These are phyloP conservation scores for Penicillium hordei DNA, from an alignment of 2,329 filamentous ascomycete species.

Conservation along the genomic window DNA sequence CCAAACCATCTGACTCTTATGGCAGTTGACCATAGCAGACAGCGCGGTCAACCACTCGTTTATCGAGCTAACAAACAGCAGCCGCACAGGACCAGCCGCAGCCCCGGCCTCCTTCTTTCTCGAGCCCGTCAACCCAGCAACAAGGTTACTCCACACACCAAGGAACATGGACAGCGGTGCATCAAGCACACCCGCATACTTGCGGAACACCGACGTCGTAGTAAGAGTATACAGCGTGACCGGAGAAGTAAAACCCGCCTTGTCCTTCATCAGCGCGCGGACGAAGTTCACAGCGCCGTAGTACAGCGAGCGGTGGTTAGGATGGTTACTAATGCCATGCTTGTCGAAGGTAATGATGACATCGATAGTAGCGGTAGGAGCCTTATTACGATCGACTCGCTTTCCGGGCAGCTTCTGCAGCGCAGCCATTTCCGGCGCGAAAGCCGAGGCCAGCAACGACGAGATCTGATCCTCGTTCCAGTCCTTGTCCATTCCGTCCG, in stretches of 20 bases:
- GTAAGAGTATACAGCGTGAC: conserved; percentile 84
- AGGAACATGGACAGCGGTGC: conserved; percentile 65
- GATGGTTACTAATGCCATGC: conserved; percentile 79
- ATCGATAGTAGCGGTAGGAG: conserved; percentile 65
- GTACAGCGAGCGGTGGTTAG: conserved; percentile 90
- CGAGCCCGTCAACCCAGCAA: conserved; percentile 7
- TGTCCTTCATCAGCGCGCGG: conserved; percentile 60
- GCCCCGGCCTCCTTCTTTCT: conserved; percentile 5
- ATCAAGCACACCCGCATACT: conserved; percentile 79
- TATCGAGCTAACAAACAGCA: conserved; percentile 72
- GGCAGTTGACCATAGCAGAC: conserved; percentile 83
- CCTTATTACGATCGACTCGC: conserved; percentile 32
- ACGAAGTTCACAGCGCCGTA: conserved; percentile 76
- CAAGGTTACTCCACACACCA: conserved; percentile 48
- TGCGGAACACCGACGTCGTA: conserved; percentile 69
- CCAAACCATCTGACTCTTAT: conserved; percentile 97
- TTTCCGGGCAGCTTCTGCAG: conserved; percentile 33
- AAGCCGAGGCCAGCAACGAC: conserved; percentile 67
- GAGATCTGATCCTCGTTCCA: conserved; percentile 75
- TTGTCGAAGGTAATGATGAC: conserved; percentile 86
- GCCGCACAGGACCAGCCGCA: conserved; percentile 44
- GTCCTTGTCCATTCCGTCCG: conserved; percentile 78
- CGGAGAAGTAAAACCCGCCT: conserved; percentile 66
- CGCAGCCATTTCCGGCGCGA: conserved; percentile 62
- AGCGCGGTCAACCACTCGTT: conserved; percentile 66